These are phyloP conservation scores for Hyparrhenia diplandra DNA, from an alignment of 176 grass and related monocot genomes.

Conservation along the genomic window DNA sequence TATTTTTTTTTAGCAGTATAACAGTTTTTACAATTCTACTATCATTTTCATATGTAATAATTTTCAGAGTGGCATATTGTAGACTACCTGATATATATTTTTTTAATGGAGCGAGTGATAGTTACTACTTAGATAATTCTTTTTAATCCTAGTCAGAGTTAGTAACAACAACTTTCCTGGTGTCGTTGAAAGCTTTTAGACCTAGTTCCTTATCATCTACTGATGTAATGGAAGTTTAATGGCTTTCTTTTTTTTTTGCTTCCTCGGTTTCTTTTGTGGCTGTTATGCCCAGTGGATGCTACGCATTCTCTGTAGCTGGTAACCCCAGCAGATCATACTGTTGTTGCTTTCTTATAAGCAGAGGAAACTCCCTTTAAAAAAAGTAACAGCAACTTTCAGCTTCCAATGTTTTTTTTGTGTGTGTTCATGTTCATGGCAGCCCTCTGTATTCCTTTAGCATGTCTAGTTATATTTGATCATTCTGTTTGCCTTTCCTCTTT, in stretches of 20 bases:
- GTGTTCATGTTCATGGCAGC: neutral
- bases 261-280: too few relatives aligned
- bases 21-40: neutral
- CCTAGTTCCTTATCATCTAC: too few relatives aligned
- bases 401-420: neutral
- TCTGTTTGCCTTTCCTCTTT: conserved; percentile 1
- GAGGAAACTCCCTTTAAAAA: too few relatives aligned
- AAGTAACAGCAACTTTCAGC: neutral
- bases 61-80: too few relatives aligned
- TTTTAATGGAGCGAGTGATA: neutral
- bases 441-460: neutral
- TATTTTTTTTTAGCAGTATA: neutral
- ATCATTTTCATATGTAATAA: neutral
- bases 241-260: too few relatives aligned
- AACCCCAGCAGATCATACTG: too few relatives aligned
- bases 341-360: too few relatives aligned
- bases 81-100: neutral
- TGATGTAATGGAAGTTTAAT: too few relatives aligned
- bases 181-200: too few relatives aligned
- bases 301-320: too few relatives aligned
- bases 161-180: too few relatives aligned
- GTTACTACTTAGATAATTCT: neutral
- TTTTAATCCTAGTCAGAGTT: neutral
- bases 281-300: too few relatives aligned
- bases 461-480: conserved; percentile 1